Base-by-base conservation (phyloP, 2,329 filamentous ascomycete genomes). In the Diaporthe ilicicola region DNA sequence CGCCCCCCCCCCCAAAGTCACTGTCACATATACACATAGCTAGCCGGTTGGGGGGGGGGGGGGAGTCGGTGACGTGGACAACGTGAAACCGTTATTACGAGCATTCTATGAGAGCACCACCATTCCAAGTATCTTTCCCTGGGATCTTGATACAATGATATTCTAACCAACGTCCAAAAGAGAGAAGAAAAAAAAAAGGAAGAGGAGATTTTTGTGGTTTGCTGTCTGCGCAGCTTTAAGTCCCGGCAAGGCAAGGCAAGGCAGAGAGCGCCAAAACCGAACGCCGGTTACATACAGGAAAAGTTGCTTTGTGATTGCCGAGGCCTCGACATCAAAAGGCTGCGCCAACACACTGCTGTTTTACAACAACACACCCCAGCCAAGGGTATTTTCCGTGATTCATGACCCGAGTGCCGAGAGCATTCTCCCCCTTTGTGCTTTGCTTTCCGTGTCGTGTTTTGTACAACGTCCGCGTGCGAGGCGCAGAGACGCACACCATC, bases 201-300 rank as follows among this genome's bases (percentile, higher is more conserved):
- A 71, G 66, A 54, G 65, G 65, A 69, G 65, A 71, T 71, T 44
- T 64, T 44, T 68, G 50, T 44, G 22, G 37, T 48, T 7, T 19
- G 29, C 50, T 22, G 17, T 34, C 34, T 8, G 44, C 44, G 29
- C 29, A 17, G 17, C 29, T 17, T 12, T 9, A 50, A 64, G 34
- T 29, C 29, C 29, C 7, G 29, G n/a, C 32, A 55, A 27, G 50
- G 50, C 51, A 42, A 68, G 37, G 46, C 67, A 53, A 46, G 56
- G 24, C 69, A 44, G n/a, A 24, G 2, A 37, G n/a, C 24, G 7
- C 34, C 34, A 42, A 3, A 10, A 37, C 32, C 69, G 12, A 71
- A 71, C 69, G 69, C 69, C 69, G 42, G 42, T 56, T 61, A 54
- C 27, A 71, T 71, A 54, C 64, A 48, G 54, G 46, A 59, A 53